phyloP scores from a whole-genome alignment of 805 yeast genomes.

The Myxozyma neglecta region DNA sequence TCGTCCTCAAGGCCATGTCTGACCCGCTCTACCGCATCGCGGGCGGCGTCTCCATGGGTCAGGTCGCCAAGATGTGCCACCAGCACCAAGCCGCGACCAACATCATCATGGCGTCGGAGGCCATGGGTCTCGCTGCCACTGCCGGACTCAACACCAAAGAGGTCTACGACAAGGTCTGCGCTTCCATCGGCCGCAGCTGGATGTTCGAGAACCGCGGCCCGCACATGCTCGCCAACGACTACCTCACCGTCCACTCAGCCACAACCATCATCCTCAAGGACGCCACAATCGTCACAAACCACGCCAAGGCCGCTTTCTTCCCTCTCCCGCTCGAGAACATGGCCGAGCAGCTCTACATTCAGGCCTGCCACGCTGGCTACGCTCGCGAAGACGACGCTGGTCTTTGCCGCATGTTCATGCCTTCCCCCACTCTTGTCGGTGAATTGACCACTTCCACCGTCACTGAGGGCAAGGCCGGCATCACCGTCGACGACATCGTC shows the following conservation, averaged over 20 bases:
- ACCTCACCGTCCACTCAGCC: conserved; percentile 23
- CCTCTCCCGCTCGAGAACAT: conserved; percentile 18
- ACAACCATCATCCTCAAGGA: conserved; percentile 26
- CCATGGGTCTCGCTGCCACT: conserved; percentile 25
- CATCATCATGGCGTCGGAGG: conserved; percentile 27
- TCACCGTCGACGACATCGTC: conserved; percentile 23
- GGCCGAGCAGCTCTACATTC: conserved; percentile 25
- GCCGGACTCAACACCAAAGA: conserved; percentile 23
- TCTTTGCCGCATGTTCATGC: conserved; percentile 22
- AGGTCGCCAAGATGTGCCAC: conserved; percentile 24
- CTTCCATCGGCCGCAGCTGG: conserved; percentile 18
- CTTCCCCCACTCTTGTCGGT: conserved; percentile 17
- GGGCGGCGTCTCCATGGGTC: conserved; percentile 27
- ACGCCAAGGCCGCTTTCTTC: conserved; percentile 18
- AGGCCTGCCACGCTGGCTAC: conserved; percentile 8
- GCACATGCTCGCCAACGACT: conserved; percentile 26
- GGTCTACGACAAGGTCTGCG: conserved; percentile 16
- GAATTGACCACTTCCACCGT: conserved; percentile 6
- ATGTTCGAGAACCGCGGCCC: conserved; percentile 26
- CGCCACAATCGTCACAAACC: conserved; percentile 16
- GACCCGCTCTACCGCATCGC: conserved; percentile 23
- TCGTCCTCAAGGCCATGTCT: conserved; percentile 20
- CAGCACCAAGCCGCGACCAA: conserved; percentile 26
- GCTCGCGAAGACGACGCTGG: conserved; percentile 26
- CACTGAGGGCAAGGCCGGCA: conserved; percentile 14